Base-by-base conservation (phyloP, 192 early-diverging fungal species). In the Entomortierella lignicola region DNA sequence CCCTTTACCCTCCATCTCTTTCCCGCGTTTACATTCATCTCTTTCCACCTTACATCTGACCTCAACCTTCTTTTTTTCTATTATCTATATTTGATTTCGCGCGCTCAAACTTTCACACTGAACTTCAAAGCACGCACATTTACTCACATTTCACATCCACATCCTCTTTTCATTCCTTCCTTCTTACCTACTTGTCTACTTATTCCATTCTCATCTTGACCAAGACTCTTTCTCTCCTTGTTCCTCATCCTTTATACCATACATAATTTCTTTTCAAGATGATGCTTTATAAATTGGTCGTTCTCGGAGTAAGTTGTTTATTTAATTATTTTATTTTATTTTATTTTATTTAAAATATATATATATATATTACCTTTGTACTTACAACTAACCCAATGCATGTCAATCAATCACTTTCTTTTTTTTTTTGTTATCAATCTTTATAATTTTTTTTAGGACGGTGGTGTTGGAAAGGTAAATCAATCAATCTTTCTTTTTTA, bases 391-490 rank as follows among this genome's bases (percentile, higher is more conserved):
- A 30, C 29, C 29, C 21, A 29, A 29, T 57, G 55, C 31, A 8
- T 4, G 34, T 30, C 31, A 34, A 29, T 54, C 56, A 21, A 21
- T 48, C 32, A 29, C 11, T 34, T 39, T 18, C 66, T 18, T 41
- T 39, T 56, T 25, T 5, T 26, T 51, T 10, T 21, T 39, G 8
- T 31, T 67, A 26, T 41, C 37, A 1, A 34, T 65, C 34, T 44
- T 17, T 23, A 63, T 27, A 27, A 13, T 18, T 55, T 20, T n/a
- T 65, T 47, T 4, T 20, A 77, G 74, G 82, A 75, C 55, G 77
- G 77, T 47, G 82, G 77, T 67, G 77, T 80, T 54, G 82, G 82
- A 51, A 83, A 83, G 72, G 82, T 83, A 80, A 47, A 20, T 20
- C 15, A 47, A 4, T 10, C 4, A 47, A 47, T 2, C 12, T 20